Evolutionary conservation across 441 rosid species (phyloP), one percentile per base, ranked within the genome.

Genomic region (Mallotus japonicus): DNA sequence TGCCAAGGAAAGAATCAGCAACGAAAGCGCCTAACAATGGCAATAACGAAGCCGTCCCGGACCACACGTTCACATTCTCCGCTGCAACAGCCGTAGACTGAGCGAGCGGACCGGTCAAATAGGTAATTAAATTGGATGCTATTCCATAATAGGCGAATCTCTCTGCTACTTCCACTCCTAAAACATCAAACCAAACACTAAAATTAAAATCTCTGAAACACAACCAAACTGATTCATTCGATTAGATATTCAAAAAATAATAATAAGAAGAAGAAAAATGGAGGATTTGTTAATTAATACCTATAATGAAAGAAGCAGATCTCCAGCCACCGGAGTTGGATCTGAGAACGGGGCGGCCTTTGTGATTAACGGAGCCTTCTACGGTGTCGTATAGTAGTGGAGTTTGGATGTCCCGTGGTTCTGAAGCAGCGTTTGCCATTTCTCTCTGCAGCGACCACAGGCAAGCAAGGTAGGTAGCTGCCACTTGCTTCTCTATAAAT

Each of bases 261-360:
- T 28, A 37, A 19, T 2, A 85, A 62, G 40, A 50, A 16, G 19
- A 71, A 24, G 28, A n/a, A 47, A 51, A 14, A 20, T 28, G 32
- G 3, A 28, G 32, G 28, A 0, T 24, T 24, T 24, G 28, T 24
- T 24, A 20, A 8, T 8, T 16, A 53, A 15, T 74, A 82, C 90
- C 91, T 64, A 90, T 88, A 47, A 90, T 84, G 82, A 88, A 86
- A 24, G 79, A 74, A 28, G 97, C 92, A 9, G 96, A 90, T 78
- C 81, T 85, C 96, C 93, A 90, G 1, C 92, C 83, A 22, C 94
- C 96, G 50, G 89, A 83, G 70, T 49, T 76, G 68, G 84, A 83
- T 67, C 87, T 76, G 54, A 47, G 59, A 44, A 77, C 90, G 0
- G 85, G 88, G 6, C 72, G 78, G 67, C 85, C 86, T 22, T 74